A percentile compares a stretch with the other conserved stretches of the same genome.
These are phyloP conservation scores for Plasmodiophora brassicae DNA, from an alignment of 208 protist genomes.

Conservation along the genomic window DNA sequence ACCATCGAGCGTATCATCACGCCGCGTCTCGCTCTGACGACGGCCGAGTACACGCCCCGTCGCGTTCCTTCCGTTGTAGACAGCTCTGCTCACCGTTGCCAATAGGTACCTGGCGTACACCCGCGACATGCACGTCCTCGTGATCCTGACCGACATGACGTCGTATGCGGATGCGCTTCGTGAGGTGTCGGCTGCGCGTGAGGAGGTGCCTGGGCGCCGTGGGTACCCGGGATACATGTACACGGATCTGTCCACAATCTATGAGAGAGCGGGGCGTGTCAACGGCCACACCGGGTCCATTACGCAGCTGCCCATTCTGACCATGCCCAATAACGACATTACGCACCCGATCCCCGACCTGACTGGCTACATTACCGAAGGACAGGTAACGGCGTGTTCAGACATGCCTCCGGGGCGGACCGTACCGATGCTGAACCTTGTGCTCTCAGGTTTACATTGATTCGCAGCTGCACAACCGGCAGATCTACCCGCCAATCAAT, in stretches of 20 bases:
- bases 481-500: conserved; percentile 98
- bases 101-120: conserved; percentile 97
- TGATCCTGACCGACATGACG: conserved; percentile 99
- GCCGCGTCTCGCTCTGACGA: conserved; percentile 97
- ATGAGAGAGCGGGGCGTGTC: conserved; percentile 99
- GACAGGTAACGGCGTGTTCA: no score
- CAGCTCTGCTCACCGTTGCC: no score
- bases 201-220: conserved; percentile 98
- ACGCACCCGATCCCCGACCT: conserved; percentile 99
- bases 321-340: conserved; percentile 99
- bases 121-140: conserved; percentile 98
- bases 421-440: no score
- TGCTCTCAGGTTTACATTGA: conserved; percentile 99
- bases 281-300: conserved; percentile 95
- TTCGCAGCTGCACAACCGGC: conserved; percentile 95
- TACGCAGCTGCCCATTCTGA: conserved; percentile 99
- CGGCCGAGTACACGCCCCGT: conserved; percentile 99
- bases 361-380: conserved; percentile 99
- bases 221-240: conserved; percentile 99
- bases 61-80: no score
- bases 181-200: conserved; percentile 97
- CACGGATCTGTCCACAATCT: conserved; percentile 98
- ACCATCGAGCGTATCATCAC: conserved; percentile 99
- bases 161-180: conserved; percentile 99
- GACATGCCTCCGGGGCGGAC: no score